Evolutionary conservation across 169 alveolate species (phyloP), one percentile per base, ranked within the genome.

Genomic region (Neospora caninum): DNA sequence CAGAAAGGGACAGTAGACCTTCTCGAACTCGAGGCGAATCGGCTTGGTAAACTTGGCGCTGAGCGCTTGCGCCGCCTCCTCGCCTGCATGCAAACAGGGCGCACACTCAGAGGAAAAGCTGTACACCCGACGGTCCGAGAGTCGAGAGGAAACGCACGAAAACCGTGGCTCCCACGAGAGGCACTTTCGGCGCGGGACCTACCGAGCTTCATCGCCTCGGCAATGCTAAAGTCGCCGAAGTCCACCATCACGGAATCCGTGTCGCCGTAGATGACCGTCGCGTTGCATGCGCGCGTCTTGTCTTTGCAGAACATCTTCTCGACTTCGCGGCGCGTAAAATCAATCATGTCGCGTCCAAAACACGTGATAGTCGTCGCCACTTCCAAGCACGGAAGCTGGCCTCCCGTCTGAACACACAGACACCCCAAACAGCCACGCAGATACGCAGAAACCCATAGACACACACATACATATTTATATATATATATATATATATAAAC

Each of bases 221-320:
- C 97, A 49, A 98, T 97, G 67, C 91, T 95, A 43, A 22, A 25
- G 58, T 78, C 41, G 34, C 99, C 99, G 93, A 99, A 99, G 95
- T 98, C 98, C 80, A 99, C 99, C 99, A 99, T 99, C 16, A 99
- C 99, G n/a, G 99, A 98, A 96, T 99, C 99, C 31, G 99, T 99
- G 96, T 99, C 99, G 25, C 99, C 99, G 96, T 99, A 99, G 34
- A 99, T 98, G 49, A 99, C 99, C 42, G 96, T 95, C 7, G 99
- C 98, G 95, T 99, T 99, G 94, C 94, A 94, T 45, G 96, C 95
- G 96, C 97, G 99, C 82, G 99, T 99, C 96, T 99, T 99, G 13
- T 58, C 92, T 38, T 18, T 87, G 42, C 42, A 58, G 36, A 38
- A 41, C 69, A 54, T 53, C 42, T 39, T 94, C 95, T 43, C 97